phyloP scores from a whole-genome alignment of 192 early-diverging fungal species.

The Dissophora ornata region DNA sequence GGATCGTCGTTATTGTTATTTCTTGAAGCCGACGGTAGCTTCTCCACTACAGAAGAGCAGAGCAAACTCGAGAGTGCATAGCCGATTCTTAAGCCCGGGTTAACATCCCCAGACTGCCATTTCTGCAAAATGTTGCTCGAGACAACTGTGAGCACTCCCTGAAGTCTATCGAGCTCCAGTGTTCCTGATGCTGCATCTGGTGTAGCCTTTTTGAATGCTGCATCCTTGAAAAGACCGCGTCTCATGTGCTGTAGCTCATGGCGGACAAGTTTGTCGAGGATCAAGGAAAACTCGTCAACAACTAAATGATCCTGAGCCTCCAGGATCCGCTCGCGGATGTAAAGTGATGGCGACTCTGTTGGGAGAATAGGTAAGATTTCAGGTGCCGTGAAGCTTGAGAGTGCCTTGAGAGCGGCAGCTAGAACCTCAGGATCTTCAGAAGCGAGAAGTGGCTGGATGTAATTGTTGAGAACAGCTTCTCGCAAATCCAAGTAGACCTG shows the following conservation, averaged over 20 bases:
- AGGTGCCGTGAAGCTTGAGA: slow-evolving; percentile 52
- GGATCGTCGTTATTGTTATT: background rate
- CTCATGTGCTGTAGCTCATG: slow-evolving; percentile 64
- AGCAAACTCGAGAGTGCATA: slow-evolving; percentile 55
- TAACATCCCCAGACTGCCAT: slow-evolving; percentile 62
- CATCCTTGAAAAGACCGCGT: slow-evolving; percentile 62
- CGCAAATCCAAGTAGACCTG: slow-evolving; percentile 59
- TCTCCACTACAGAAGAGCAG: slow-evolving; percentile 28
- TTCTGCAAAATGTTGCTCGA: slow-evolving; percentile 48
- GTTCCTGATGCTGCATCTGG: background rate
- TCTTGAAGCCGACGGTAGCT: slow-evolving; percentile 12
- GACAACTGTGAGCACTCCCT: slow-evolving; percentile 34
- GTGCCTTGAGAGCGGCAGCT: slow-evolving; percentile 49
- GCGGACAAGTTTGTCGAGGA: slow-evolving; percentile 60
- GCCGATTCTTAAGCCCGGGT: slow-evolving; percentile 63
- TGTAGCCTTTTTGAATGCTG: slow-evolving; percentile 7
- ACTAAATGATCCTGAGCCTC: slow-evolving; percentile 7
- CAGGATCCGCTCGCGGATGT: slow-evolving; percentile 27
- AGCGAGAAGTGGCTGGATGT: slow-evolving; percentile 53
- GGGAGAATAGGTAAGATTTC: slow-evolving; percentile 55
- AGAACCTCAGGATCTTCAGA: slow-evolving; percentile 36
- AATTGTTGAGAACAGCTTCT: slow-evolving; percentile 51
- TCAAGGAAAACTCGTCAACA: slow-evolving; percentile 37
- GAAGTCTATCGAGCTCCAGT: slow-evolving; percentile 34
- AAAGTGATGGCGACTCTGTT: slow-evolving; percentile 53